Percentiles rank a stretch among this genome's conserved stretches.
Evolutionary conservation across 805 yeast species (phyloP).

Genomic region (Grigorovia jiainica): DNA sequence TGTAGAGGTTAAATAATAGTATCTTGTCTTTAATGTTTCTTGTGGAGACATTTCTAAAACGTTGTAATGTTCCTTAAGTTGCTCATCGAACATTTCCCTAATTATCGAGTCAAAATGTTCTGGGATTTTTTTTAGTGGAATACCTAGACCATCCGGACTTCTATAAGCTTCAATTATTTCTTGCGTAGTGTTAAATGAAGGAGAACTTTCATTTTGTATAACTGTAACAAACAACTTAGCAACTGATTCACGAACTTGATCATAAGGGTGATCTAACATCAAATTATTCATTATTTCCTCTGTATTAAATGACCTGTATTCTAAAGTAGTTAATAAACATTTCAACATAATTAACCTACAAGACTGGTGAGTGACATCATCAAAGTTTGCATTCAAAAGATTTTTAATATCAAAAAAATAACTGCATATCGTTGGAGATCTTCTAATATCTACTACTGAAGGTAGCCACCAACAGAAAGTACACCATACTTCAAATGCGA

Average conservation of each 20-base stretch:
- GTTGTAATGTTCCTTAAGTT: conserved; percentile 33
- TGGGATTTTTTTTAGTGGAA: conserved; percentile 24
- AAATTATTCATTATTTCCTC: conserved; percentile 35
- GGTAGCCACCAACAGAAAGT: conserved; percentile 70
- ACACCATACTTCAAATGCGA: conserved; percentile 64
- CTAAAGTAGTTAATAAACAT: conserved; percentile 38
- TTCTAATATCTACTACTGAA: conserved; percentile 53
- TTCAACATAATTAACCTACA: conserved; percentile 45
- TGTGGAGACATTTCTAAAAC: conserved; percentile 38
- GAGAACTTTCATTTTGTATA: conserved; percentile 20
- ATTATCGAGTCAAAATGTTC: conserved; percentile 31
- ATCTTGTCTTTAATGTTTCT: conserved; percentile 48
- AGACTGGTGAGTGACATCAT: conserved; percentile 57
- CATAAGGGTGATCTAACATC: conserved; percentile 53
- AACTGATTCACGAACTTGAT: conserved; percentile 58
- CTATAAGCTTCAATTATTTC: conserved; percentile 7
- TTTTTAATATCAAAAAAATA: conserved; percentile 37
- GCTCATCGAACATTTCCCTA: conserved; percentile 34
- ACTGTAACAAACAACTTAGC: conserved; percentile 43
- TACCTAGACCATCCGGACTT: conserved; percentile 29
- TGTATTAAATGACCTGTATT: conserved; percentile 48
- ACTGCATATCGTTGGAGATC: conserved; percentile 45
- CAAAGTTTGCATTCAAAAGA: conserved; percentile 38
- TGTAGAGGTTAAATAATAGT: conserved; percentile 57
- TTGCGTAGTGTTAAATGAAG: conserved; percentile 11